Percentiles rank a stretch among this genome's conserved stretches.
Conservation (phyloP, 768 basidiomycete species). For the Amanita rubescens region DNA sequence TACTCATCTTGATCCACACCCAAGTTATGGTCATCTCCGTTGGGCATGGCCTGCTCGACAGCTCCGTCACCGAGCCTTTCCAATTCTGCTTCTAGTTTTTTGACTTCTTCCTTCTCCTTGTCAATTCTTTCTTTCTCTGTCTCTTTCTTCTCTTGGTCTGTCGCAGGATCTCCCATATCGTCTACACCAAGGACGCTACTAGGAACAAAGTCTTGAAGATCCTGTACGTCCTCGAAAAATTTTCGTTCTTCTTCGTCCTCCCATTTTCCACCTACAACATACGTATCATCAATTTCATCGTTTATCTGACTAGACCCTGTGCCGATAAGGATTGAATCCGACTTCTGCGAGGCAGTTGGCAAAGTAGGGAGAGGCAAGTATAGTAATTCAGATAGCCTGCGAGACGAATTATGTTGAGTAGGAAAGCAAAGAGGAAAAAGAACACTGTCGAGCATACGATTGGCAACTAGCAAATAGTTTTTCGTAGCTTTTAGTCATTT, state of each 20-base stretch:
- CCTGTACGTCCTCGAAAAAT: slow-evolving; percentile 91
- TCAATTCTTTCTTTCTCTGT: slow-evolving; percentile 44
- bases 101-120: slow-evolving; percentile 59
- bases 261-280: slow-evolving; percentile 78
- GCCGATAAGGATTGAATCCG: slow-evolving; percentile 77
- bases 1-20: slow-evolving; percentile 33
- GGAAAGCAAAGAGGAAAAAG: slow-evolving; percentile 9
- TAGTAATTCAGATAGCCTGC: slow-evolving; percentile 85
- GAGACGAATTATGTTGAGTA: background rate
- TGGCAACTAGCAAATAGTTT: slow-evolving; percentile 85
- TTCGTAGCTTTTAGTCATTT: slow-evolving; percentile 95
- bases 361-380: slow-evolving; percentile 74
- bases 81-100: slow-evolving; percentile 72
- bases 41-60: slow-evolving; percentile 12
- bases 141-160: slow-evolving; percentile 40
- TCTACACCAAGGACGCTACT: slow-evolving; percentile 78
- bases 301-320: slow-evolving; percentile 28
- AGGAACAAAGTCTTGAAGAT: slow-evolving; percentile 89
- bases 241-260: slow-evolving; percentile 94
- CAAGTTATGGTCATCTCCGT: slow-evolving; percentile 10
- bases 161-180: slow-evolving; percentile 24
- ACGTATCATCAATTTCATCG: slow-evolving; percentile 53
- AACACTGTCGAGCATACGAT: slow-evolving; percentile 41
- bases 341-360: slow-evolving; percentile 76
- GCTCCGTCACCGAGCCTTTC: slow-evolving; percentile 46